Evolutionary conservation across 2,329 filamentous ascomycete species (phyloP), one percentile per base, ranked within the genome.

Genomic region (Pyrenophora teres): DNA sequence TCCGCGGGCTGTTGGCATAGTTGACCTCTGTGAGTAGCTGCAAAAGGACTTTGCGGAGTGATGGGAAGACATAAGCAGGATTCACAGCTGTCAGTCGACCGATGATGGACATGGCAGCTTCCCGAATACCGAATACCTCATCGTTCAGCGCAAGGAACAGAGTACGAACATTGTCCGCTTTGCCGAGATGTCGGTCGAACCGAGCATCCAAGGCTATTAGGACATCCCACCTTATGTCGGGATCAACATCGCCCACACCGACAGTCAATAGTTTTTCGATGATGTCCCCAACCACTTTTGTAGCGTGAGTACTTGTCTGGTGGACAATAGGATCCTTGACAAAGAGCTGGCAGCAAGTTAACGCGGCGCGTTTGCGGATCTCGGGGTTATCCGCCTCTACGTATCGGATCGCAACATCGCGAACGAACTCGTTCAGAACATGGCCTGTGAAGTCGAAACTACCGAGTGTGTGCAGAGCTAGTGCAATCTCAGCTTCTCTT

Each of bases 321-420:
- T 96, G 94, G 66, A 99, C 92, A 60, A 99, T 97, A 0, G 94
- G 94, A 70, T 99, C 95, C 63, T 91, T 87, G 39, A 97, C 90
- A 68, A 97, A 97, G 39, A 99, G 84, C 73, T 99, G 95, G 69
- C 95, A 99, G 75, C 94, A 97, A 4, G 95, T 99, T 55, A 99
- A 80, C 13, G 94, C 92, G 2, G 94, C 93, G 13, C 94, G 94
- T 74, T 96, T 93, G 53, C 94, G 86, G 43, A 96, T 97, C 59
- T 95, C 90, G 0, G 91, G 83, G 64, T 96, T 95, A 63, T 97
- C 93, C 58, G 96, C 94, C 63, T 99, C 93, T 36, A 99, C 93
- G 65, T 97, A 99, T 72, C 93, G 94, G 69, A 99, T 95, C 3
- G 95, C 94, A 42, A 99, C 94, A 70, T 99, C 94, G 19, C 94